phyloP scores from a whole-genome alignment of 441 rosid genomes.

The Macaranga tanarius region DNA sequence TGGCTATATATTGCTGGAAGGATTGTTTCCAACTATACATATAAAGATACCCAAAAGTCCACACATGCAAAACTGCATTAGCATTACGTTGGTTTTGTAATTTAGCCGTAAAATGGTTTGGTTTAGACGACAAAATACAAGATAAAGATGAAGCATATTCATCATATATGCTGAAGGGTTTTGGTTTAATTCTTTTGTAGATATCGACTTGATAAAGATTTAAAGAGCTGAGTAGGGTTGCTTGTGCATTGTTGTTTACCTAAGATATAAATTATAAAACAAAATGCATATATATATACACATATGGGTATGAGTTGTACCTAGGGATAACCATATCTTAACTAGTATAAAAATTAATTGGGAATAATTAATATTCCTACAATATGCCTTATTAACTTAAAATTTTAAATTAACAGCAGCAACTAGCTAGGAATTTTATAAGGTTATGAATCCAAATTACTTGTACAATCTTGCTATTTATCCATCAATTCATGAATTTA shows the following conservation, averaged over 20 bases:
- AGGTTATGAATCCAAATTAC: background rate
- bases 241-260: background rate
- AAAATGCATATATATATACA: too few species aligned
- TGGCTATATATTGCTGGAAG: too few species aligned
- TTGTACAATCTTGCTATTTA: too few species aligned
- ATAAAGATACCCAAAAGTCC: background rate
- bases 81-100: background rate
- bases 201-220: background rate
- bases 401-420: background rate
- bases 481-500: too few species aligned
- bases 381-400: too few species aligned
- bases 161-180: background rate
- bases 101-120: background rate
- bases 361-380: too few species aligned
- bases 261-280: background rate
- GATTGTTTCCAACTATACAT: too few species aligned
- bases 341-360: too few species aligned
- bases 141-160: constrained; percentile 1
- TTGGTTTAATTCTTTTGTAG: background rate
- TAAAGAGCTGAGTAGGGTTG: background rate
- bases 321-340: background rate
- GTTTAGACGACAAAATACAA: background rate
- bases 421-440: background rate
- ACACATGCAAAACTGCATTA: background rate
- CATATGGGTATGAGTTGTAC: background rate